Evolutionary conservation across 2,329 filamentous ascomycete species (phyloP).

Genomic region (Aureobasidium sp.): DNA sequence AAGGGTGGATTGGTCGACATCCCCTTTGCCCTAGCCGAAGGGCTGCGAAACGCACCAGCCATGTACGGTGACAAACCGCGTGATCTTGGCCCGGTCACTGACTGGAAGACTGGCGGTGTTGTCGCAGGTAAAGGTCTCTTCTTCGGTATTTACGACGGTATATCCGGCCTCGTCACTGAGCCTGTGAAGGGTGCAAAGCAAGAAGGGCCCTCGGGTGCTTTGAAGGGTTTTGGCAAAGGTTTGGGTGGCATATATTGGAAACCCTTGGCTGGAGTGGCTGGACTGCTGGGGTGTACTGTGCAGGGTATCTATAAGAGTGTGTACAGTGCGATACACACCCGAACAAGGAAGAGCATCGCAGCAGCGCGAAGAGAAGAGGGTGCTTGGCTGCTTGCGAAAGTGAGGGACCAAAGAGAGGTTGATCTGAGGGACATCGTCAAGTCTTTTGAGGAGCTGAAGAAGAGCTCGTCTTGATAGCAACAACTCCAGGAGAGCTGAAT

Average conservation of each 20-base stretch:
- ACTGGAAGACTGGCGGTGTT: conserved; percentile 51
- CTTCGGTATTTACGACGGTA: conserved; percentile 39
- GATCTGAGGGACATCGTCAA: not conserved
- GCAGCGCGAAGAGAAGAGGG: not conserved
- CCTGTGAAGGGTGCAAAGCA: conserved; percentile 36
- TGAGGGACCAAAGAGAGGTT: not conserved
- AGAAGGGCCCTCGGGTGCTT: not conserved
- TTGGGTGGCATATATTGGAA: not conserved
- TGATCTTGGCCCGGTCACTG: conserved; percentile 48
- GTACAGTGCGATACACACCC: not conserved
- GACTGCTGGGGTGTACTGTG: not conserved
- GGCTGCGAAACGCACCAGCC: conserved; percentile 62
- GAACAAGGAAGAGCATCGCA: not conserved
- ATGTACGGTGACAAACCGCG: conserved; percentile 61
- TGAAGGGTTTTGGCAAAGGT: not conserved
- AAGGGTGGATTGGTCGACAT: not conserved
- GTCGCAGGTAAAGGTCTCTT: conserved; percentile 11
- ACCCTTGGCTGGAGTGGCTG: not conserved
- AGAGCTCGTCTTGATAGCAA: not conserved
- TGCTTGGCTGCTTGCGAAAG: not conserved
- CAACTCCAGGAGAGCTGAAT: no score
- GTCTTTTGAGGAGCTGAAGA: not conserved
- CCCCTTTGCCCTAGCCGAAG: conserved; percentile 46
- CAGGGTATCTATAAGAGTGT: not conserved
- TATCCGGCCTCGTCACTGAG: conserved; percentile 56